A percentile compares a stretch with the other conserved stretches of the same genome.
Evolutionary conservation across 2,329 filamentous ascomycete genomes (phyloP).

Genomic region (Penicillium sp.): DNA sequence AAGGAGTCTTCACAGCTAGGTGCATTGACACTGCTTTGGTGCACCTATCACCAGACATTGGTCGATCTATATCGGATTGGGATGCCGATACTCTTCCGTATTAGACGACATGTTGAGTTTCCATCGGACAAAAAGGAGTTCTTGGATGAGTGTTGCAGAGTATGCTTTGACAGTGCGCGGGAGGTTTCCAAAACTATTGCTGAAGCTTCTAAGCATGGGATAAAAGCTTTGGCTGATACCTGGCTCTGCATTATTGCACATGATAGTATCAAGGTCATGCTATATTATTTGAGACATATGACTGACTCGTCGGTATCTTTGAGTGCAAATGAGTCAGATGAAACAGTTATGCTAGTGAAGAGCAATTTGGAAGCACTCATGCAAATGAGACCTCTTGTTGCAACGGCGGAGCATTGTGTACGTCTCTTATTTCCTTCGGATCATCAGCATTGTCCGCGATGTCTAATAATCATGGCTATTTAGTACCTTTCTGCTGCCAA

Average conservation of each 20-base stretch:
- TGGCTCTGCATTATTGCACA: constrained; percentile 49
- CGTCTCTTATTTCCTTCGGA: neutral
- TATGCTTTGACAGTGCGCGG: constrained; percentile 15
- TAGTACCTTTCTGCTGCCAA: constrained; percentile 17
- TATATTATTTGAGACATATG: constrained; percentile 46
- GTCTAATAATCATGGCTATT: neutral
- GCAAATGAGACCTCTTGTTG: constrained; percentile 18
- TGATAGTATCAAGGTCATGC: constrained; percentile 50
- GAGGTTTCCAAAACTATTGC: constrained; percentile 14
- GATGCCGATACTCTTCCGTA: constrained; percentile 48
- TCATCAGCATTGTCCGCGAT: neutral
- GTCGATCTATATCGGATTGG: constrained; percentile 50
- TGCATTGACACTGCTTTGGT: constrained; percentile 48
- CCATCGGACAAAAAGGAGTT: constrained; percentile 14
- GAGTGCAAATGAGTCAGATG: constrained; percentile 28
- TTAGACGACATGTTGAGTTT: constrained; percentile 32
- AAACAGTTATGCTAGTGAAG: constrained; percentile 11
- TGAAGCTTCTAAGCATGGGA: constrained; percentile 43
- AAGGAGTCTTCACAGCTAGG: constrained; percentile 50
- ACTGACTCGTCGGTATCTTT: neutral
- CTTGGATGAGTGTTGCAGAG: constrained; percentile 14
- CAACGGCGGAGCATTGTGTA: constrained; percentile 19
- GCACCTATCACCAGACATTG: constrained; percentile 50
- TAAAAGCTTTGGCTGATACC: constrained; percentile 45
- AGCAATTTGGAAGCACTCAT: constrained; percentile 13